phyloP scores from a whole-genome alignment of 108 stramenopile species.

The Cyclotella sp. region DNA sequence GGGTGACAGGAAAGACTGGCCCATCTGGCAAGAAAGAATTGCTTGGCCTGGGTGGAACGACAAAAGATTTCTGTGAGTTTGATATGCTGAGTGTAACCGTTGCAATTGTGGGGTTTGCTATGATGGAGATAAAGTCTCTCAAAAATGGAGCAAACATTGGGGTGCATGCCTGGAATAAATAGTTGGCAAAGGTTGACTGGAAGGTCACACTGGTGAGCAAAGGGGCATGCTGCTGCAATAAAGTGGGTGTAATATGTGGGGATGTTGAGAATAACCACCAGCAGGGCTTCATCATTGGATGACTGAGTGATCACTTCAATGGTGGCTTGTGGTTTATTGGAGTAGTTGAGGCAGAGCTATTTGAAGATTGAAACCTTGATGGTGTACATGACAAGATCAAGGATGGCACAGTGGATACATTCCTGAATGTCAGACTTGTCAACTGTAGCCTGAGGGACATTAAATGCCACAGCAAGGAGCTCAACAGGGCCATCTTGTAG shows the following conservation, averaged over 20 bases:
- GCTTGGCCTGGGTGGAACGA: not conserved
- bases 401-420: not conserved
- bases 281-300: not conserved
- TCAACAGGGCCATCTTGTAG: not conserved
- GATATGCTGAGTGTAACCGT: not conserved
- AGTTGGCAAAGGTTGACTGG: not conserved
- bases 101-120: not conserved
- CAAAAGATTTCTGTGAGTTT: not conserved
- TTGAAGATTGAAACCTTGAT: not conserved
- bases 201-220: not conserved
- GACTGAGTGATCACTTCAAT: not conserved
- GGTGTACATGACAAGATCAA: not conserved
- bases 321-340: not conserved
- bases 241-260: not conserved
- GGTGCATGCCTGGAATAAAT: not conserved
- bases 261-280: not conserved
- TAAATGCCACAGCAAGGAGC: not conserved
- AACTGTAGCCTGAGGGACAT: not conserved
- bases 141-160: not conserved
- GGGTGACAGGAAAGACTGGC: too few relatives aligned
- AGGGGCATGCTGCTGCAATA: not conserved
- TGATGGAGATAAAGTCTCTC: not conserved
- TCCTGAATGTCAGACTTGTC: not conserved
- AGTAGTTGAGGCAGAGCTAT: not conserved
- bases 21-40: too few relatives aligned